These are phyloP conservation scores for Picea sitchensis DNA, from an alignment of 75 land plant species.

Conservation along the genomic window DNA sequence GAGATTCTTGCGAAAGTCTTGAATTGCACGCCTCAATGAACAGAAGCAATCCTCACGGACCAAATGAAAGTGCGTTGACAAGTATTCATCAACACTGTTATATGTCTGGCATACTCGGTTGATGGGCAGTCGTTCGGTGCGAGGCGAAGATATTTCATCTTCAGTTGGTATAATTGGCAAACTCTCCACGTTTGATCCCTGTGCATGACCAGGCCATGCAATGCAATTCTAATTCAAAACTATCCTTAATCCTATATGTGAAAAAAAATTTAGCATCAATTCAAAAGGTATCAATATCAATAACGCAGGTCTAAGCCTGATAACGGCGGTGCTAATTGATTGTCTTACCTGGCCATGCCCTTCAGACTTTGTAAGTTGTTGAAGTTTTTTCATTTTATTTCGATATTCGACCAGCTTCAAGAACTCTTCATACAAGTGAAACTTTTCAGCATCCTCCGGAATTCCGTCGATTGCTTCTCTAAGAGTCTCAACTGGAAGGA, in stretches of 20 bases:
- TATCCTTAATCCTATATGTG: not conserved
- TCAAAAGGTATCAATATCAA: no score
- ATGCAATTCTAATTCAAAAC: not conserved
- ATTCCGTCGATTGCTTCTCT: constrained; percentile 9
- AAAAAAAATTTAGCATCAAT: no score
- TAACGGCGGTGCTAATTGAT: no score
- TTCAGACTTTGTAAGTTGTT: not conserved
- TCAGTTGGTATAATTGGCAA: constrained; percentile 13
- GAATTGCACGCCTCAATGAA: not conserved
- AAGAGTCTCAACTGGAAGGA: constrained; percentile 18
- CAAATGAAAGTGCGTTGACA: constrained; percentile 25
- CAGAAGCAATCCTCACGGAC: constrained; percentile 18
- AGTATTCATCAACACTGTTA: constrained; percentile 5
- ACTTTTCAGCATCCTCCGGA: not conserved
- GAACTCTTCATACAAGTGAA: not conserved
- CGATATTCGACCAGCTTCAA: not conserved
- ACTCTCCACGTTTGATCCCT: constrained; percentile 4
- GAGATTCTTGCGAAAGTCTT: no score
- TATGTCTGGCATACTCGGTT: constrained; percentile 19
- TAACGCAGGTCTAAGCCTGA: no score
- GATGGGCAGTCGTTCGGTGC: not conserved
- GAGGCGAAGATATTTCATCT: constrained; percentile 5
- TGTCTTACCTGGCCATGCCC: not conserved
- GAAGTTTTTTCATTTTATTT: not conserved
- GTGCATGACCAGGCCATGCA: not conserved